Percentiles rank a stretch among this genome's conserved stretches.
phyloP scores from a whole-genome alignment of 2,329 filamentous ascomycete genomes.

The Curvularia hawaiiensis region DNA sequence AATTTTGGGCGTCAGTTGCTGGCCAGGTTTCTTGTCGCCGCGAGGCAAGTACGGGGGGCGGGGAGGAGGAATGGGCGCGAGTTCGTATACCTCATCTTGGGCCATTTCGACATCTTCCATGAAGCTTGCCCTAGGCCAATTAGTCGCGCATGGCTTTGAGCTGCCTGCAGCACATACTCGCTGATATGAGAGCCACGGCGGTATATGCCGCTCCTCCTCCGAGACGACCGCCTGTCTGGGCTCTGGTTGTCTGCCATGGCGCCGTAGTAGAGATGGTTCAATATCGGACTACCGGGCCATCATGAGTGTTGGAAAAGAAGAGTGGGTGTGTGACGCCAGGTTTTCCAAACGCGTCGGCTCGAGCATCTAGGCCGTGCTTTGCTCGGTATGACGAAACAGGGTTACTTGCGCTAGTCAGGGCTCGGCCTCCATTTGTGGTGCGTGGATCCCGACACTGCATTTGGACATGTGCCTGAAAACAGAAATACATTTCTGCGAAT shows the following conservation, averaged over 20 bases:
- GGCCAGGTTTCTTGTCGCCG: slow-evolving; percentile 26
- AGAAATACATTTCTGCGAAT: not conserved
- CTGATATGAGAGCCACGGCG: slow-evolving; percentile 69
- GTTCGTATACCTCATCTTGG: slow-evolving; percentile 76
- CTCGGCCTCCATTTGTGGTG: not conserved
- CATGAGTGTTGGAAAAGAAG: not conserved
- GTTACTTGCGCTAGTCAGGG: slow-evolving; percentile 13
- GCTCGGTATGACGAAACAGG: slow-evolving; percentile 13
- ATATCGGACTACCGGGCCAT: slow-evolving; percentile 23
- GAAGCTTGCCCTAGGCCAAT: slow-evolving; percentile 61
- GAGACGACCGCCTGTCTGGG: slow-evolving; percentile 42
- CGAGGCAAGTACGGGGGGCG: slow-evolving; percentile 14
- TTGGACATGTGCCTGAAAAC: not conserved
- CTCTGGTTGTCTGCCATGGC: slow-evolving; percentile 42
- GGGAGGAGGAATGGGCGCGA: slow-evolving; percentile 31
- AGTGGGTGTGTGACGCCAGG: slow-evolving; percentile 7
- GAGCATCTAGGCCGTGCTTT: slow-evolving; percentile 7
- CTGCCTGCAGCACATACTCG: slow-evolving; percentile 41
- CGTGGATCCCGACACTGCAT: not conserved
- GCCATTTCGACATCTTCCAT: slow-evolving; percentile 99
- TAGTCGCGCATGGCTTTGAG: slow-evolving; percentile 9
- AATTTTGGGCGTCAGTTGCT: slow-evolving; percentile 45
- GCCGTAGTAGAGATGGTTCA: not conserved
- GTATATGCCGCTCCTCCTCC: slow-evolving; percentile 57
- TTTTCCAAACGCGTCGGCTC: slow-evolving; percentile 16